Evolutionary conservation across 164 flowering plant genomes (phyloP).

Genomic region (Taxillus chinensis): DNA sequence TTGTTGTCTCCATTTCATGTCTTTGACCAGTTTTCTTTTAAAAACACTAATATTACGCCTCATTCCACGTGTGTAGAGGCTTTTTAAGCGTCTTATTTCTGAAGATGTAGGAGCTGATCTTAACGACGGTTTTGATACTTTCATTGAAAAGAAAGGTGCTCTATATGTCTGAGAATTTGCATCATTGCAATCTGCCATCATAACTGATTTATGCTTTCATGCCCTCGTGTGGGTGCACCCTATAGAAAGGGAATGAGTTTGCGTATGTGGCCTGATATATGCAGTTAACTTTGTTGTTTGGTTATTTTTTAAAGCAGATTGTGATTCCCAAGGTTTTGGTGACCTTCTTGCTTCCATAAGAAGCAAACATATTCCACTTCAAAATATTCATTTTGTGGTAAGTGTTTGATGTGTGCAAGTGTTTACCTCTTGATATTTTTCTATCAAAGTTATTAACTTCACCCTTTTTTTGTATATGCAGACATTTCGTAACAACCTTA

Average conservation of each 20-base stretch:
- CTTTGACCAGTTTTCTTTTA: neutral
- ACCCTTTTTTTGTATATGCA: constrained; percentile 21
- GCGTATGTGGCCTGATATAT: constrained; percentile 15
- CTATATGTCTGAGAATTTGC: neutral
- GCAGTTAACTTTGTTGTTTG: constrained; percentile 10
- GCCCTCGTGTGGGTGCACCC: neutral
- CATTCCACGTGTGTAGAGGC: constrained; percentile 45
- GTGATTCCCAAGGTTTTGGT: constrained; percentile 85
- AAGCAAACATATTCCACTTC: constrained; percentile 69
- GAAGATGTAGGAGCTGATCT: constrained; percentile 88
- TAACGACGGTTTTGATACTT: constrained; percentile 84
- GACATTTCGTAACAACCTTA: constrained; percentile 95
- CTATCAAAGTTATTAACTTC: constrained; percentile 6
- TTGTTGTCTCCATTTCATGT: neutral
- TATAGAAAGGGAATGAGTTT: neutral
- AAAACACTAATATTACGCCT: constrained; percentile 5
- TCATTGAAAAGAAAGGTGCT: constrained; percentile 64
- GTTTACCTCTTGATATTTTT: neutral
- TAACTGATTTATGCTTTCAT: too few relatives aligned
- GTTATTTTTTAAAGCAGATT: constrained; percentile 37
- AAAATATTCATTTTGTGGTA: constrained; percentile 98
- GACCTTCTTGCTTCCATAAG: constrained; percentile 84
- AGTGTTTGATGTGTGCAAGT: constrained; percentile 11
- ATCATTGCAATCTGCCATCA: too few relatives aligned
- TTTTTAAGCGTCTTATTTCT: constrained; percentile 71